Base-by-base conservation (phyloP, 495 filamentous ascomycete genomes). In the Penicillium silybi region DNA sequence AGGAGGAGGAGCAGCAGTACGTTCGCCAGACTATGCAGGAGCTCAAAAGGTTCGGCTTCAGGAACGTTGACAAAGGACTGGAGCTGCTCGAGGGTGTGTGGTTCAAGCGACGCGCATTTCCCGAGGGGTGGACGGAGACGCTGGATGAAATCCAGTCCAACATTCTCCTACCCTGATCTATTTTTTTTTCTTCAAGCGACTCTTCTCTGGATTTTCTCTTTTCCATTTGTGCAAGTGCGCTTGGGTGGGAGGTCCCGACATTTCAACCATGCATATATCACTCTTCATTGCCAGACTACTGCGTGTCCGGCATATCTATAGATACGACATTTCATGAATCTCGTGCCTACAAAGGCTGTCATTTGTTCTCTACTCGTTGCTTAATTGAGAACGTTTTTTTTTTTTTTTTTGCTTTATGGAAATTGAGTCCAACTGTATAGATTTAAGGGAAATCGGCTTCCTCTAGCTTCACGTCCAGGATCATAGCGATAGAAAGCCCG, bases 61-160 rank as follows among this genome's bases (percentile, higher is more conserved):
- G 65, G 61, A 74, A 74, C 41, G 69, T 72, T 2, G 71, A 71
- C 22, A 68, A 67, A 46, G 63, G 50, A 11, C 61, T 74, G 2
- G 68, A 71, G 35, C 52, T 62, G 7, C 52, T 74, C 5, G 69
- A 74, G 40, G 44, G 54, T 0, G 52, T 63, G 4, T 74, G 69
- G 71, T 68, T 71, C 53, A 74, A 71, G 41, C 62, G 63, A 40
- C 66, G 68, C 7, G 52, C 62, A 1, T 74, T 70, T 48, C 71
- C 71, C 2, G 64, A 66, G 29, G 67, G 67, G 11, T 74, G 71
- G 71, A 56, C 67, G 5, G 66, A 72, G 23, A 67, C 63, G 1
- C 61, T 74, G 59, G 65, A 72, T 16, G 69, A 74, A 25, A 50
- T 74, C 16, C 63, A 68, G 23, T 66, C 71, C 7, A 66, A 68